Base-by-base conservation (phyloP, 441 rosid genomes). In the Sinapis alba region DNA sequence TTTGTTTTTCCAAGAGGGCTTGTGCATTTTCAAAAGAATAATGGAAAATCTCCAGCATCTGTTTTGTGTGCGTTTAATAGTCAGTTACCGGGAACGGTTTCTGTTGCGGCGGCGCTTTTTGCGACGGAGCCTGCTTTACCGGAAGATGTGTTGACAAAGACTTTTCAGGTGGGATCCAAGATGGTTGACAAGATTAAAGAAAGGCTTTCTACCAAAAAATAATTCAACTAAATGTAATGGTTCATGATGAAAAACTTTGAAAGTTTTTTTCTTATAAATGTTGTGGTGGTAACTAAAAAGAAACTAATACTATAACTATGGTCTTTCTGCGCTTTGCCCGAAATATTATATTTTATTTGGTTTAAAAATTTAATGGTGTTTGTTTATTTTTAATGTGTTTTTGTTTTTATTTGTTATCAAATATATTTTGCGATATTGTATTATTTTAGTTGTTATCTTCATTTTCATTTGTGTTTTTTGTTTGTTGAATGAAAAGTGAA, bases 11-110 rank as follows among this genome's bases (percentile, higher is more conserved):
- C 98, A 0, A 86, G 87, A 66, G 99, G 90, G 1, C 75, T 89
- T 7, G 88, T 92, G 36, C 97, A 94, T 70, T 90, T 85, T 78
- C 97, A 92, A 84, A 88, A 86, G 86, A 92, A 92, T 65, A 89
- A 87, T 28, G 91, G 87, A 0, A 81, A 74, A 24, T 80, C 84
- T 47, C 32, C 74, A 2, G 96, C 93, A 6, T 79, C 96, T 0
- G 89, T 85, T 32, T 60, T 94, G 19, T 11, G 88, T 6, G 96
- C 92, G 0, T 94, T 92, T 79, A 92, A 85, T 34, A 92, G 98
- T 74, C 98, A 92, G 74, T 67, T 90, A 62, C 94, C 98, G 0
- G 98, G 97, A 1, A 89, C 94, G 4, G 97, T 90, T 53, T 85
- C 91, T 1, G 66, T 94, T 10, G 90, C 93, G 1, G 9, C 54